These are phyloP conservation scores for Trichoderma lentiforme DNA, from an alignment of 2,329 filamentous ascomycete genomes.

Conservation along the genomic window DNA sequence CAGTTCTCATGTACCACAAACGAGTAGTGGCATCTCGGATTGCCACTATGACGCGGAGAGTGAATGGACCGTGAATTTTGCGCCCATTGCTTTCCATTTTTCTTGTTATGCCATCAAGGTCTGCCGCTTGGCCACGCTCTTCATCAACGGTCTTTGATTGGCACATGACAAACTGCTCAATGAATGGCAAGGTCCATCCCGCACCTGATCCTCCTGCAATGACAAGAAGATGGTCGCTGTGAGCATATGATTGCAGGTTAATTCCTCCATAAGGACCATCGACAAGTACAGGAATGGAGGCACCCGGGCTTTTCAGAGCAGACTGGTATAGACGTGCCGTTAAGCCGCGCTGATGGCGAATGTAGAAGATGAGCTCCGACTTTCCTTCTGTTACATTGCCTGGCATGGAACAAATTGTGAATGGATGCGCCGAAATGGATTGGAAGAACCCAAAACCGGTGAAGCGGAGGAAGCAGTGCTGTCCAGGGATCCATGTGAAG, in stretches of 20 bases:
- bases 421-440: neutral
- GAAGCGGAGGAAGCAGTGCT: neutral
- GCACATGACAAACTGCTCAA: neutral
- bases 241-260: neutral
- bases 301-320: neutral
- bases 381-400: neutral
- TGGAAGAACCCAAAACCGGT: neutral
- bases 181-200: neutral
- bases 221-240: neutral
- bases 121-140: neutral
- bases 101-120: neutral
- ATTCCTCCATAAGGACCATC: neutral
- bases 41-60: neutral
- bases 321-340: neutral
- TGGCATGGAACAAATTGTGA: neutral
- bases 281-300: neutral
- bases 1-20: neutral
- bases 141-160: neutral
- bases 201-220: neutral
- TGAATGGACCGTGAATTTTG: neutral
- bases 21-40: neutral
- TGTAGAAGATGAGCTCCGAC: neutral
- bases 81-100: neutral
- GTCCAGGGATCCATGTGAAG: neutral
- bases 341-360: neutral